A percentile compares a stretch with the other conserved stretches of the same genome.
Conservation (phyloP, 352 stramenopile species). For the Pythium biforme region DNA sequence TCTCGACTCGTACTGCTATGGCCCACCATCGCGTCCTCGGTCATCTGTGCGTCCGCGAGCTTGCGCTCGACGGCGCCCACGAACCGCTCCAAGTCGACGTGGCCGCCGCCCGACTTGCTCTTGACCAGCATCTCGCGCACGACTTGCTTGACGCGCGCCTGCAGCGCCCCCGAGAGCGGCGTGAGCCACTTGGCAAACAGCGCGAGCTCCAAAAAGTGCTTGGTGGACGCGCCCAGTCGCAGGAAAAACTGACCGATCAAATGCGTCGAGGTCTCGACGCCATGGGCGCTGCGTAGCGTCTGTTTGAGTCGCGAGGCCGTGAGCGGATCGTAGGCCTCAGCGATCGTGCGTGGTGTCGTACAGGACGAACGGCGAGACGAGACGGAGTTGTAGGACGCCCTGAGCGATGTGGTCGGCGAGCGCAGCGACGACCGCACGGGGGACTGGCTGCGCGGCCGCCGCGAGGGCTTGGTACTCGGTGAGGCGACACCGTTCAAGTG, state of each 20-base stretch:
- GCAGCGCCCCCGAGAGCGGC: constrained; percentile 34
- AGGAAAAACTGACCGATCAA: constrained; percentile 56
- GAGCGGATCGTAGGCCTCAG: constrained; percentile 31
- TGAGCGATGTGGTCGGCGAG: neutral
- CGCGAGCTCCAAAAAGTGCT: constrained; percentile 44
- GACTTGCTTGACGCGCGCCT: constrained; percentile 33
- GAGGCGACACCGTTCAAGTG: constrained; percentile 10
- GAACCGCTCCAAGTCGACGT: constrained; percentile 53
- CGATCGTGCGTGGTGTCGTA: constrained; percentile 9
- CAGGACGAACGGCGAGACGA: constrained; percentile 13
- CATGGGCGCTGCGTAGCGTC: constrained; percentile 29
- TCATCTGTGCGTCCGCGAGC: constrained; percentile 3
- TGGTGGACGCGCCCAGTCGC: constrained; percentile 40
- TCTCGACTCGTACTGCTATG: neutral
- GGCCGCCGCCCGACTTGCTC: constrained; percentile 43
- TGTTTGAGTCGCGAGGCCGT: constrained; percentile 38
- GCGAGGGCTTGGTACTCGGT: neutral
- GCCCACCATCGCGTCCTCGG: constrained; percentile 5
- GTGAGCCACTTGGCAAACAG: constrained; percentile 43
- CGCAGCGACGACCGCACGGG: neutral
- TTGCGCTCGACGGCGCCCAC: constrained; percentile 16
- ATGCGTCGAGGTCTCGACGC: constrained; percentile 39
- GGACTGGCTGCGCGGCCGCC: constrained; percentile 19
- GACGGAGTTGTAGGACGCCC: neutral
- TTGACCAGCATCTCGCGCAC: constrained; percentile 44